Percentiles rank a stretch among this genome's conserved stretches.
These are phyloP conservation scores for Agrocybe chaxingu DNA, from an alignment of 768 basidiomycete genomes.

Conservation along the genomic window DNA sequence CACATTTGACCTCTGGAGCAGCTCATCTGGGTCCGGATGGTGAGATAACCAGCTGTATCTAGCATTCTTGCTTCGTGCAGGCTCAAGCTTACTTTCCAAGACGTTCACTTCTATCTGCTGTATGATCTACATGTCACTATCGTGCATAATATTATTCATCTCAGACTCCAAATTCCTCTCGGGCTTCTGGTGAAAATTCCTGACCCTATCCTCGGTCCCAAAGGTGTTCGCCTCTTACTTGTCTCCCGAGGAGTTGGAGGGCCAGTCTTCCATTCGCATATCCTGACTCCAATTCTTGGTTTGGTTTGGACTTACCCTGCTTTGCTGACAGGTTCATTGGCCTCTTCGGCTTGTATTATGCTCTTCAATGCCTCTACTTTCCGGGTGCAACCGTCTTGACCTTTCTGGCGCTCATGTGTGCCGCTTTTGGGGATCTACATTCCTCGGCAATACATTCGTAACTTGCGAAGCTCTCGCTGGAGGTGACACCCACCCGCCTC, in stretches of 20 bases:
- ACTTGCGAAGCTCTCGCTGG: constrained; percentile 50
- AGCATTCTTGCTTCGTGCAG: not conserved
- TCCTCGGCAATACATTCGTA: constrained; percentile 55
- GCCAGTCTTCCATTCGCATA: constrained; percentile 22
- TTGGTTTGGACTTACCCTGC: no score
- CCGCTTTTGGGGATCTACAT: constrained; percentile 58
- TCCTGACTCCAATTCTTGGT: not conserved
- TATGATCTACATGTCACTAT: constrained; percentile 45
- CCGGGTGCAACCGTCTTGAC: constrained; percentile 75
- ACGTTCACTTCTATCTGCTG: constrained; percentile 36
- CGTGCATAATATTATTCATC: constrained; percentile 36
- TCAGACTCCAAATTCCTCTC: not conserved
- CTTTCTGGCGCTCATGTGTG: constrained; percentile 67
- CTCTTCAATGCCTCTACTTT: constrained; percentile 69
- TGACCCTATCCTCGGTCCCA: constrained; percentile 68
- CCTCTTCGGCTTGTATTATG: constrained; percentile 61
- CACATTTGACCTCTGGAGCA: not conserved
- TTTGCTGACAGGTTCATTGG: constrained; percentile 60
- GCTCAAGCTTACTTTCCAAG: constrained; percentile 7
- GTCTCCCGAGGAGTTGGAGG: constrained; percentile 61
- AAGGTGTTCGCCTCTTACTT: constrained; percentile 58
- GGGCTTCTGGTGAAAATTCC: constrained; percentile 12
- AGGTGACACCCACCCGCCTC: constrained; percentile 21
- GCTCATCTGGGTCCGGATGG: constrained; percentile 12
- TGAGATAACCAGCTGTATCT: not conserved